Conservation (phyloP, 441 rosid species). For the Gossypium davidsonii region DNA sequence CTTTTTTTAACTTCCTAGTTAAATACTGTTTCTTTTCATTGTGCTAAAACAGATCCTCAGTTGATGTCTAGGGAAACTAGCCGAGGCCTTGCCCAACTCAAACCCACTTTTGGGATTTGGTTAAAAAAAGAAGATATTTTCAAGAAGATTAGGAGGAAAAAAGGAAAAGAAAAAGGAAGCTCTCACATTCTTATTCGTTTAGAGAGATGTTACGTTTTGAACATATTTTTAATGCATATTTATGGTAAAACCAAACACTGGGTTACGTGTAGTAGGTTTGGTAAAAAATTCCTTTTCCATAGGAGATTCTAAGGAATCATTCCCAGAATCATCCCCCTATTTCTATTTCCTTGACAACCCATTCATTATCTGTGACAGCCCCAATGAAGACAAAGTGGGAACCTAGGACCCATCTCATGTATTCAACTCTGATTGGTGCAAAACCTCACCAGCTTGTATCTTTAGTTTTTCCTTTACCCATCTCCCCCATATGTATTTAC, state of each 20-base stretch:
- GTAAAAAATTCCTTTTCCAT: neutral
- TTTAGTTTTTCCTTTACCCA: neutral
- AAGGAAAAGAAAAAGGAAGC: neutral
- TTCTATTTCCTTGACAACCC: no score
- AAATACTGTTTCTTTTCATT: no score
- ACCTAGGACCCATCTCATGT: no score
- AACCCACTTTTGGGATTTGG: neutral
- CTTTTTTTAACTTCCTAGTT: no score
- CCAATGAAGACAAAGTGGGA: no score
- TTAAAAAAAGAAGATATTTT: neutral
- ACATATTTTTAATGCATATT: neutral
- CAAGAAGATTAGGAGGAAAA: neutral
- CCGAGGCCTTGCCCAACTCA: no score
- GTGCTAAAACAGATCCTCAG: no score
- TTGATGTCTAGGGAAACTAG: no score
- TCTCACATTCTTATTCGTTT: neutral
- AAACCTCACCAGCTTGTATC: neutral
- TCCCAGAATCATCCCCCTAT: no score
- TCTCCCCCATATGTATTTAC: neutral
- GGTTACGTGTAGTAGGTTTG: neutral
- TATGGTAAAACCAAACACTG: neutral
- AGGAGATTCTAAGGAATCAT: constrained; percentile 29
- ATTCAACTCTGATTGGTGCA: no score
- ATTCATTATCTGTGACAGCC: no score
- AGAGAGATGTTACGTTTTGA: neutral